These are phyloP conservation scores for Aegilops tauschii DNA, from an alignment of 176 grass and related monocot species.

Conservation along the genomic window DNA sequence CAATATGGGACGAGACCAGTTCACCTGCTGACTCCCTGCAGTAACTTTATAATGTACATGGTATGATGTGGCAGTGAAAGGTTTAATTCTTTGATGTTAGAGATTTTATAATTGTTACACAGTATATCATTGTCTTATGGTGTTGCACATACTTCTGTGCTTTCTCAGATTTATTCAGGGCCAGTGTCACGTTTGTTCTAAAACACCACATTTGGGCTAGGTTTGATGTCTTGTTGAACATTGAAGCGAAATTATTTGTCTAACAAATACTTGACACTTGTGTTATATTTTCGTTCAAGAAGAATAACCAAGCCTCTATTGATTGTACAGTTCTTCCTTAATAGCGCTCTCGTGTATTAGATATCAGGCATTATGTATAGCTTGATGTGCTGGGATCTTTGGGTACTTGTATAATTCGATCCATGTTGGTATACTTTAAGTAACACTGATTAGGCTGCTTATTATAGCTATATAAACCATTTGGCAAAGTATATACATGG, in stretches of 20 bases:
- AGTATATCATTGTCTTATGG: background rate
- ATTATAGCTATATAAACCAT: background rate
- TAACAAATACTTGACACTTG: background rate
- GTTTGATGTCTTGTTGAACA: background rate
- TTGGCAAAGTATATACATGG: background rate
- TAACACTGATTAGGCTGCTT: background rate
- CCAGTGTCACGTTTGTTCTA: background rate
- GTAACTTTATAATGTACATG: conserved; percentile 9
- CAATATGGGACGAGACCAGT: too few species aligned
- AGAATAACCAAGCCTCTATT: background rate
- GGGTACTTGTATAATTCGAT: background rate
- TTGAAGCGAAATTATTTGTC: background rate
- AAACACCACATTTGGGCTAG: background rate
- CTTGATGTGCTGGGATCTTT: background rate
- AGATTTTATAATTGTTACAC: background rate
- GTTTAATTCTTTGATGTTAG: background rate
- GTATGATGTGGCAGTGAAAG: background rate
- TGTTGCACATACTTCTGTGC: background rate
- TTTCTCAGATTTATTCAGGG: background rate
- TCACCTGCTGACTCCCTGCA: background rate
- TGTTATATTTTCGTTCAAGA: conserved; percentile 13
- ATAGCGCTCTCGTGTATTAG: background rate
- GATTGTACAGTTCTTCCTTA: conserved; percentile 1
- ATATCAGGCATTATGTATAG: background rate
- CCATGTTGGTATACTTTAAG: background rate